Conservation (phyloP, 345 rosid genomes). For the Salix arbutifolia region DNA sequence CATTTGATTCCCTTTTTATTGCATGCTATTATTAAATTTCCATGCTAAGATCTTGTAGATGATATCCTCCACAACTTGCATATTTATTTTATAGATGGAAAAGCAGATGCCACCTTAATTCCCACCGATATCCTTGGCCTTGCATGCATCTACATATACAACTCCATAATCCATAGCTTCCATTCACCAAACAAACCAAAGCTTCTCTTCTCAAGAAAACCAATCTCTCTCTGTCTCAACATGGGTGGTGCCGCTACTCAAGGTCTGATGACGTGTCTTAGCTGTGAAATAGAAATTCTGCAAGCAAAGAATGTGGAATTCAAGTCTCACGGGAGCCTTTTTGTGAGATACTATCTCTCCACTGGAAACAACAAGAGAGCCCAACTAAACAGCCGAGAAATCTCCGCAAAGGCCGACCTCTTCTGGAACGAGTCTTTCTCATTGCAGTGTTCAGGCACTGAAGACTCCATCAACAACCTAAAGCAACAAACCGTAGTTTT, state of each 20-base stretch:
- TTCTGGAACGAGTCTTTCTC: conserved; percentile 60
- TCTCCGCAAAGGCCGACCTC: conserved; percentile 35
- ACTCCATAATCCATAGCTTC: background rate
- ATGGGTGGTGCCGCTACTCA: conserved; percentile 33
- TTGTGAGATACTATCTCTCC: conserved; percentile 63
- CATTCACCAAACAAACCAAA: conserved; percentile 4
- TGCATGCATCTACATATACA: background rate
- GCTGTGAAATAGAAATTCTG: conserved; percentile 50
- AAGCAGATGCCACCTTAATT: conserved; percentile 11
- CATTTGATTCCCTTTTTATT: background rate
- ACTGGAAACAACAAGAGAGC: conserved; percentile 49
- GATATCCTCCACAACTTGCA: background rate
- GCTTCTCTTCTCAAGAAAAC: background rate
- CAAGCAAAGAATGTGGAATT: conserved; percentile 63
- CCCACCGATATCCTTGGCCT: background rate
- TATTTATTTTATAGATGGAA: background rate
- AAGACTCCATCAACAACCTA: conserved; percentile 42
- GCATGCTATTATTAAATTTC: background rate
- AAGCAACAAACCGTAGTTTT: conserved; percentile 49
- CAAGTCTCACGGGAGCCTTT: conserved; percentile 38
- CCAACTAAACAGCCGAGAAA: conserved; percentile 46
- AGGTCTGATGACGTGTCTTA: conserved; percentile 31
- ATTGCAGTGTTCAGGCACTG: conserved; percentile 50
- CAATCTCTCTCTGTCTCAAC: background rate
- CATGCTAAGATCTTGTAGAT: conserved; percentile 10